A percentile compares a stretch with the other conserved stretches of the same genome.
Conservation (phyloP, 257 asterid species). For the Solanum neorickii region DNA sequence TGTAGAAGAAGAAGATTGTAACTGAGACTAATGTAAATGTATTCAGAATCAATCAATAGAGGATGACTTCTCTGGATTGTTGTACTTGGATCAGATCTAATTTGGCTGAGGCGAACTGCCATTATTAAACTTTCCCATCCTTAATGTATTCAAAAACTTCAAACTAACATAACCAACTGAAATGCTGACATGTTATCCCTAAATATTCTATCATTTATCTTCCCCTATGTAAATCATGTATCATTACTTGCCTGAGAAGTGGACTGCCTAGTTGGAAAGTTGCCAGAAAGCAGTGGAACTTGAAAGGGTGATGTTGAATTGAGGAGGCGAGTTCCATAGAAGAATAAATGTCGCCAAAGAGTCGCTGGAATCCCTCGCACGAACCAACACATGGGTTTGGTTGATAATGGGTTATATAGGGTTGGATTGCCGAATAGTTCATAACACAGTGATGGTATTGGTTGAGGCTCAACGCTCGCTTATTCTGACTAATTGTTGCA, state of each 20-base stretch:
- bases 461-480: not conserved
- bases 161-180: not conserved
- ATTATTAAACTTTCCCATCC: not conserved
- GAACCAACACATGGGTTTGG: not conserved
- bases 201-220: not conserved
- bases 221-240: not conserved
- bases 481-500: not conserved
- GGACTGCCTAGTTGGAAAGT: not conserved
- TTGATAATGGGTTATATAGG: not conserved
- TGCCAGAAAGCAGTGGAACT: not conserved
- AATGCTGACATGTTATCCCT: not conserved
- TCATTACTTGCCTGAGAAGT: not conserved
- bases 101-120: not conserved
- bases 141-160: not conserved
- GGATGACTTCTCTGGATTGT: not conserved
- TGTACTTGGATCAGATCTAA: not conserved
- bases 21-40: not conserved
- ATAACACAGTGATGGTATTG: not conserved
- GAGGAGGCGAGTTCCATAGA: not conserved
- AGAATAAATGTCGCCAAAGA: not conserved
- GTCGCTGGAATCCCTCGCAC: not conserved
- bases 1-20: not conserved
- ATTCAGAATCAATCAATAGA: not conserved
- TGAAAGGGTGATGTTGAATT: not conserved
- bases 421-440: not conserved